Evolutionary conservation across 1,139 yeast species (phyloP).

Genomic region (Geotrichum fermentans): DNA sequence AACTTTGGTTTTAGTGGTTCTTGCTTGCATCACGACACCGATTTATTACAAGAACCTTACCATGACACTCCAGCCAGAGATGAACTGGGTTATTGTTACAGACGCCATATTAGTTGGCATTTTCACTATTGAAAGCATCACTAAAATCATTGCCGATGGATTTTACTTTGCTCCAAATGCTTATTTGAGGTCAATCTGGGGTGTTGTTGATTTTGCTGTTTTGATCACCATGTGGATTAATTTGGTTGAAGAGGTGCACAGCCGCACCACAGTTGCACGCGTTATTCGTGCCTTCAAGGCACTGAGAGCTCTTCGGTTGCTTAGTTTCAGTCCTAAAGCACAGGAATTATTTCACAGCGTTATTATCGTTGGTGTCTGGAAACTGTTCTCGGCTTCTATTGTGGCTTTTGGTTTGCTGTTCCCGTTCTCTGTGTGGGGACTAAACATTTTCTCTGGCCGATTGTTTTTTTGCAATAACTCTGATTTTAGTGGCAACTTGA

Average conservation of each 20-base stretch:
- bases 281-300: slow-evolving; percentile 82
- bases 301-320: slow-evolving; percentile 73
- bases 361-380: slow-evolving; percentile 71
- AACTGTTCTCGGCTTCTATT: slow-evolving; percentile 69
- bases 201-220: slow-evolving; percentile 69
- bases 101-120: slow-evolving; percentile 60
- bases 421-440: slow-evolving; percentile 91
- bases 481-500: slow-evolving; percentile 29
- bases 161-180: slow-evolving; percentile 77
- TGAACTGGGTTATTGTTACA: slow-evolving; percentile 47
- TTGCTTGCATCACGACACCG: slow-evolving; percentile 81
- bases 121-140: slow-evolving; percentile 65
- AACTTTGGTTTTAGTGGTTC: slow-evolving; percentile 59
- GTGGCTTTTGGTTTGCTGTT: slow-evolving; percentile 70
- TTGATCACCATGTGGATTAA: slow-evolving; percentile 77
- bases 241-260: slow-evolving; percentile 53
- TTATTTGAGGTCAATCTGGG: slow-evolving; percentile 80
- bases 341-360: slow-evolving; percentile 76
- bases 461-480: slow-evolving; percentile 72
- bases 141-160: slow-evolving; percentile 85
- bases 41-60: slow-evolving; percentile 47
- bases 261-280: slow-evolving; percentile 56
- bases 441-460: slow-evolving; percentile 70
- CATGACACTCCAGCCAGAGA: slow-evolving; percentile 40
- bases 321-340: slow-evolving; percentile 74